A percentile compares a stretch with the other conserved stretches of the same genome.
These are phyloP conservation scores for Closterium sp. DNA, from an alignment of 139 green algal genomes.

Conservation along the genomic window DNA sequence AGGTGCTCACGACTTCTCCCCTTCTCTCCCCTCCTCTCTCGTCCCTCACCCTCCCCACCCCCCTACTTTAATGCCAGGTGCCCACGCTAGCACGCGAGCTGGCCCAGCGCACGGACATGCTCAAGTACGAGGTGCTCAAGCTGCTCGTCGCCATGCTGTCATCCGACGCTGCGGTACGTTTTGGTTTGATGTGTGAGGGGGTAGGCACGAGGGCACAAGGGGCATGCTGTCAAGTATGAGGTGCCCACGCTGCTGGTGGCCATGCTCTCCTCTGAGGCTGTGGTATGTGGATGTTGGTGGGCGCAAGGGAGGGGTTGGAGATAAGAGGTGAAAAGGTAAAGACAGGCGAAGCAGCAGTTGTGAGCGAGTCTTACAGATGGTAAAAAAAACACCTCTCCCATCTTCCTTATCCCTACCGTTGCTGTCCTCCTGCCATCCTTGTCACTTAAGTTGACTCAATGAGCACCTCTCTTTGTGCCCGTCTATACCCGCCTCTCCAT, in stretches of 20 bases:
- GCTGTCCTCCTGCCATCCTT: not conserved
- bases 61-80: not conserved
- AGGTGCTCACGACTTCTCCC: not conserved
- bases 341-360: not conserved
- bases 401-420: not conserved
- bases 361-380: no score
- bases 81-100: not conserved
- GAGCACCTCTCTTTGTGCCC: no score
- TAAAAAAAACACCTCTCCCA: no score
- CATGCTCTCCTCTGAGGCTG: no score
- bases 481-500: no score
- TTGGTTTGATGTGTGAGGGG: no score
- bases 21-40: not conserved
- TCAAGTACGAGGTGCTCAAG: constrained; percentile 8
- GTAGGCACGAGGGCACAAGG: no score
- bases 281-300: no score
- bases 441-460: no score
- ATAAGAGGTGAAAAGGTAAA: not conserved
- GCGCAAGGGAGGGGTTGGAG: not conserved
- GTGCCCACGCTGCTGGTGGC: no score
- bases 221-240: no score
- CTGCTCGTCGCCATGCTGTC: not conserved
- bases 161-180: not conserved
- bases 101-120: not conserved
- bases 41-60: not conserved